Conservation (phyloP, 306 rosid genomes). For the Prunus dulcis region DNA sequence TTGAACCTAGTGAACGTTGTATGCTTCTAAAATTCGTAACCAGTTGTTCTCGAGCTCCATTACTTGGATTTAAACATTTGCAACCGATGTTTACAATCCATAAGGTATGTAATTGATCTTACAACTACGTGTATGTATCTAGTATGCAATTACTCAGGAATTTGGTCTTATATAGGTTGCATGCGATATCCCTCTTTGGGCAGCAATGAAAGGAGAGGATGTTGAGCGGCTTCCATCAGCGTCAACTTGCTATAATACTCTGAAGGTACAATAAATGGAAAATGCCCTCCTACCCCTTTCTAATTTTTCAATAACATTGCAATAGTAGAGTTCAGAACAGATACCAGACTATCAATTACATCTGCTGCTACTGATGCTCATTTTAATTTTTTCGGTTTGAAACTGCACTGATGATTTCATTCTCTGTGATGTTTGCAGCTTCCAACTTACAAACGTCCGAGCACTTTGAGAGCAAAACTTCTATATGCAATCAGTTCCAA, state of each 20-base stretch:
- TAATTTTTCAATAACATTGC: not conserved
- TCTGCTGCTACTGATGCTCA: slow-evolving; percentile 17
- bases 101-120: slow-evolving; percentile 52
- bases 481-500: slow-evolving; percentile 89
- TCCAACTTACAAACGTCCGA: slow-evolving; percentile 88
- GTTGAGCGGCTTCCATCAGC: slow-evolving; percentile 99
- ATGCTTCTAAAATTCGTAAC: slow-evolving; percentile 94
- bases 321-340: not conserved
- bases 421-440: slow-evolving; percentile 52
- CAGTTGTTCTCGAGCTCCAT: slow-evolving; percentile 98
- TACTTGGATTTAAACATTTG: slow-evolving; percentile 92
- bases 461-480: slow-evolving; percentile 84
- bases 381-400: not conserved
- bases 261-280: slow-evolving; percentile 56
- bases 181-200: slow-evolving; percentile 87
- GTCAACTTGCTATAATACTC: slow-evolving; percentile 96
- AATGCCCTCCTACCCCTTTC: not conserved
- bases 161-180: slow-evolving; percentile 56
- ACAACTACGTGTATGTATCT: not conserved
- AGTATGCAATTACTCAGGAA: not conserved
- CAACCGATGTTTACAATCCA: slow-evolving; percentile 92
- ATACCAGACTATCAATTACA: not conserved
- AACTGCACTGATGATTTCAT: not conserved
- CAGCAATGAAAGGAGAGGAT: slow-evolving; percentile 89
- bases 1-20: slow-evolving; percentile 85